Base-by-base conservation (phyloP, 768 basidiomycete genomes). In the Phaeotremella skinneri region DNA sequence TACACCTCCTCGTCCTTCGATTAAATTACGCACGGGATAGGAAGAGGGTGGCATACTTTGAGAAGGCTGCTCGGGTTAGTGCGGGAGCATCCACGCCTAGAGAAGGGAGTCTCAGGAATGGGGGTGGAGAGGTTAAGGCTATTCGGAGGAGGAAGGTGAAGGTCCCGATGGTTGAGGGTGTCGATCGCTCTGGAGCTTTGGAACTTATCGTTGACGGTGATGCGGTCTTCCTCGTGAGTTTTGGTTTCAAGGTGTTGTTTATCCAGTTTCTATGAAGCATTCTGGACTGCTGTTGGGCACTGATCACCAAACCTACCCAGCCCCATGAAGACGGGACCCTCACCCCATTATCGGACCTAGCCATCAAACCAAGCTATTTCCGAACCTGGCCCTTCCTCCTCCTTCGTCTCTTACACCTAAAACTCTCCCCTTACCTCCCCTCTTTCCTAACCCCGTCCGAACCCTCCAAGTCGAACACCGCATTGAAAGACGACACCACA, bases 1-100 rank as follows among this genome's bases (percentile, higher is more conserved):
- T 96, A 70, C 94, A 99, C 75, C 87, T 88, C 66, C 62, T 92
- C 26, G 83, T 92, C 49, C 89, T 91, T 63, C 79, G 79, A 54
- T 79, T 94, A 62, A 93, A 88, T 73, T 86, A 90, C 76, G 84
- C 80, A 59, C 83, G 83, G 29, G 90, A 96, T 70, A 69, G 88
- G 48, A 79, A 79, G 45, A 84, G 87, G 31, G 84, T 99, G 37
- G 83, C 67, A 5, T 75, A 73, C 56, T 74, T 77, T 43, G 52
- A 64, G 39, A 43, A 56, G 21, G 51, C 66, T n/a, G 73, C 73
- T 3, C 43, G 51, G 17, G 54, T 39, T 16, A 50, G 56, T 6
- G 67, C 64, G 6, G 68, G 63, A 23, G 62, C 56, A 49, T 23
- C 54, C 1, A 48, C 43, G 17, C 52, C 50, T n/a, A 56, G 52